Base-by-base conservation (phyloP, 768 basidiomycete genomes). In the Xerocomellus amylosporus region DNA sequence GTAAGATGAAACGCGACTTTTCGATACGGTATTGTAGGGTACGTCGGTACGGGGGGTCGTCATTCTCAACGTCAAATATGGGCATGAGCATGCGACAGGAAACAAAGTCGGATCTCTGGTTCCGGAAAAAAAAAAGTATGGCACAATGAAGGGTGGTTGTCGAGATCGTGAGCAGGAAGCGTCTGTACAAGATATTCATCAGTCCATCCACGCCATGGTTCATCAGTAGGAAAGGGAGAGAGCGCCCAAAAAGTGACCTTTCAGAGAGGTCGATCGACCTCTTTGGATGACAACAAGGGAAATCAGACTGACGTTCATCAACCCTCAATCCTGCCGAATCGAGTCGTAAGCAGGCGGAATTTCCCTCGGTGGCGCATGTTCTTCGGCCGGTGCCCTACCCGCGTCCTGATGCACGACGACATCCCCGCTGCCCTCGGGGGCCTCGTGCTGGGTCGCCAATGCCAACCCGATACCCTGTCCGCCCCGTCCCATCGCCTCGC, bases 321-420 rank as follows among this genome's bases (percentile, higher is more conserved):
- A 13, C 39, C 38, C 34, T 59, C 53, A 64, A 28, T 64, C 60
- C 15, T 47, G 60, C 28, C 36, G 59, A 38, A 69, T 69, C 13
- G 68, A 69, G 0, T 69, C 68, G 46, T 69, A 69, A 2, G 68
- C 26, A 12, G 68, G 68, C 0, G 68, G 68, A 19, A 69, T 66
- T 51, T 69, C 68, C 24, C 55, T 62, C 4, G 62, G 68, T 14
- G 56, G 48, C 2, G 19, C 22, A 19, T 49, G 58, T 31, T 62
- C 61, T 8, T 59, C 64, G 50, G 34, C 40, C 5, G 64, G 64
- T 0, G 66, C 68, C 41, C 64, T 39, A 6, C 68, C 68, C 0
- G 57, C 68, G 38, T 69, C 68, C 26, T 60, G 59, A 44, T 69
- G 68, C 2, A 69, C 67, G 10, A 69, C 63, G 0, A 69, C 63